Conservation (phyloP, 2,329 filamentous ascomycete species). For the Aspergillus neotritici region DNA sequence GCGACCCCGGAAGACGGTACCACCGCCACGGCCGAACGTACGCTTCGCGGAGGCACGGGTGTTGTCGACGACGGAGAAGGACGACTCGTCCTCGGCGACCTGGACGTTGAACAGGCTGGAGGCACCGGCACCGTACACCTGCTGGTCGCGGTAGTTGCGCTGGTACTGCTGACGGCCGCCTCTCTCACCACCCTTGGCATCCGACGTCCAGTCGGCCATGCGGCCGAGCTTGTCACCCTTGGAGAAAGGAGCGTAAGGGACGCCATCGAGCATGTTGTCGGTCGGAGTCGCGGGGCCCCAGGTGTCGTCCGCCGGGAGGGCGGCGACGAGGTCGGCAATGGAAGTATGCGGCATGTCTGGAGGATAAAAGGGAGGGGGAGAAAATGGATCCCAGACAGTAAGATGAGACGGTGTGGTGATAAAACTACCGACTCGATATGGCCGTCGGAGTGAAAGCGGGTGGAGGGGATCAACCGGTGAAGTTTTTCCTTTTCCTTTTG, state of each 20-base stretch:
- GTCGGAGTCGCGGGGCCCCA: slow-evolving; percentile 82
- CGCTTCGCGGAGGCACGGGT: slow-evolving; percentile 80
- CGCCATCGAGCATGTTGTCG: slow-evolving; percentile 86
- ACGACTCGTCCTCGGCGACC: slow-evolving; percentile 88
- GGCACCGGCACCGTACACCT: slow-evolving; percentile 89
- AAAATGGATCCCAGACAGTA: background rate
- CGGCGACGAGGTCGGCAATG: slow-evolving; percentile 62
- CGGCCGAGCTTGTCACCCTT: slow-evolving; percentile 98
- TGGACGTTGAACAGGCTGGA: slow-evolving; percentile 85
- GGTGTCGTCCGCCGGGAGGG: slow-evolving; percentile 67
- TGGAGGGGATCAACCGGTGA: too few relatives aligned
- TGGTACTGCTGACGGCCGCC: slow-evolving; percentile 85
- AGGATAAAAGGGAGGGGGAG: slow-evolving; percentile 3
- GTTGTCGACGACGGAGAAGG: slow-evolving; percentile 97
- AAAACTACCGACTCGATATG: background rate
- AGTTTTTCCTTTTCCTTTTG: too few relatives aligned
- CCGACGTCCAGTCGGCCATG: slow-evolving; percentile 96
- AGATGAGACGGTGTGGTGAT: background rate
- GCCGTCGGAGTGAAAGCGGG: too few relatives aligned
- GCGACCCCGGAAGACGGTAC: slow-evolving; percentile 78
- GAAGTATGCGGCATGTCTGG: slow-evolving; percentile 48
- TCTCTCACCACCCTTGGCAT: slow-evolving; percentile 69
- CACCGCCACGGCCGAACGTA: slow-evolving; percentile 75
- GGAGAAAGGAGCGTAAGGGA: slow-evolving; percentile 95
- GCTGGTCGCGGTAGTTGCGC: slow-evolving; percentile 90